Base-by-base conservation (phyloP, 352 stramenopile species). In the Hyaloperonospora brassicae region DNA sequence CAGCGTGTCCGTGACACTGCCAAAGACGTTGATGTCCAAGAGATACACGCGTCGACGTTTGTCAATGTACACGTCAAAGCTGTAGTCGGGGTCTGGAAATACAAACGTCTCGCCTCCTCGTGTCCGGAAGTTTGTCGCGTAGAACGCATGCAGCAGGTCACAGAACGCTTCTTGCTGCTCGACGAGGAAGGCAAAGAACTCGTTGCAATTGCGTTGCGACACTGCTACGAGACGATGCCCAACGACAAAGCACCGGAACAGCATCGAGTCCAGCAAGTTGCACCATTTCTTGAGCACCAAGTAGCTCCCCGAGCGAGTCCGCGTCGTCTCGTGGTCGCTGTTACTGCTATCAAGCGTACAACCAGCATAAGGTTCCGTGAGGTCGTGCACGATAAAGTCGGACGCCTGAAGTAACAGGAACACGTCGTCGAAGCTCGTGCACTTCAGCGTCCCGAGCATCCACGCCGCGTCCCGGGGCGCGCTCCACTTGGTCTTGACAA, bases 211-310 rank as follows among this genome's bases (percentile, higher is more conserved):
- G 38, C 92, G 84, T 68, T 98, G 94, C 23, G 76, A 96, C 55
- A 98, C 81, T 4, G 74, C 91, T 22, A 97, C 70, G 6, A 96
- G 68, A 43, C 77, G 55, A 60, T 86, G 66, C 31, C 75, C 61
- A 22, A 82, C 64, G 22, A 98, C 86, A 65, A 98, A 98, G 63
- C 89, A 97, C 43, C 94, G 82, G 62, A 98, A 98, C 57, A 97
- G 83, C 86, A 97, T 97, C 65, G 87, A 97, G 55, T 96, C 87
- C 72, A 89, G 86, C 17, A 98, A 86, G 49, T 95, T 96, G 66
- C 90, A 97, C 89, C 89, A 98, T 64, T 98, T 97, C 56, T 95
- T 89, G 42, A 98, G 72, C 49, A 97, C 87, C n/a, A 98, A 63
- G 56, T 92, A 79, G 55, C 52, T 57, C 39, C 71, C 27, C 48